phyloP scores from a whole-genome alignment of 805 yeast genomes.

The Alloascoidea hylecoeti region DNA sequence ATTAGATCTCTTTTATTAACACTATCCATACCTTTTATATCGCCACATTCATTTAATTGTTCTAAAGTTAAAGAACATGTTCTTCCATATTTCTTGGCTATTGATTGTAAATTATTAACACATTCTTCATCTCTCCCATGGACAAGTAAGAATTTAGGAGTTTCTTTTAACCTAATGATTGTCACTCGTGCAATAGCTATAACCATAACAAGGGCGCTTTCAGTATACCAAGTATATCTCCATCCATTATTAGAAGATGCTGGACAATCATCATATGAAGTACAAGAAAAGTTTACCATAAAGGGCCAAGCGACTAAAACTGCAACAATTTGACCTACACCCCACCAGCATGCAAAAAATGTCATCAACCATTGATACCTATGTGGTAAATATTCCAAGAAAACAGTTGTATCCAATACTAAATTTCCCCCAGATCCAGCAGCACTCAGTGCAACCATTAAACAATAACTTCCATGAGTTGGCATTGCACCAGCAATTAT shows the following conservation, averaged over 20 bases:
- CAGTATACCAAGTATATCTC: slow-evolving; percentile 41
- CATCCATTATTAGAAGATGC: slow-evolving; percentile 39
- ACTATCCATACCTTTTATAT: slow-evolving; percentile 12
- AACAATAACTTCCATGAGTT: slow-evolving; percentile 32
- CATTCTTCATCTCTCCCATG: slow-evolving; percentile 38
- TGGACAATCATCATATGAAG: slow-evolving; percentile 26
- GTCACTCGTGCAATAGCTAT: slow-evolving; percentile 34
- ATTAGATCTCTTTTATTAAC: neutral
- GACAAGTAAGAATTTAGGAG: slow-evolving; percentile 40
- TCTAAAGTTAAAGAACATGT: slow-evolving; percentile 29
- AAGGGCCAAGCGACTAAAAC: slow-evolving; percentile 41
- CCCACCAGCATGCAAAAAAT: slow-evolving; percentile 47
- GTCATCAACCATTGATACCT: slow-evolving; percentile 37
- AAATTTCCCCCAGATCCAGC: slow-evolving; percentile 44
- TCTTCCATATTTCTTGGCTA: slow-evolving; percentile 33
- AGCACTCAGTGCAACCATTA: slow-evolving; percentile 28
- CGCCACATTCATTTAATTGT: slow-evolving; percentile 30
- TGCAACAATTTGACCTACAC: slow-evolving; percentile 44
- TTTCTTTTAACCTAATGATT: slow-evolving; percentile 30
- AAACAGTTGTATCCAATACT: slow-evolving; percentile 37
- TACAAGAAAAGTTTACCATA: slow-evolving; percentile 34
- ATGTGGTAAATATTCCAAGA: slow-evolving; percentile 37
- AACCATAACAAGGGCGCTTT: slow-evolving; percentile 36
- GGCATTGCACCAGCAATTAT: slow-evolving; percentile 39
- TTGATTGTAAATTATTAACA: slow-evolving; percentile 24